These are phyloP conservation scores for Pelargonium cotyledonis DNA, from an alignment of 441 rosid species.

Conservation along the genomic window DNA sequence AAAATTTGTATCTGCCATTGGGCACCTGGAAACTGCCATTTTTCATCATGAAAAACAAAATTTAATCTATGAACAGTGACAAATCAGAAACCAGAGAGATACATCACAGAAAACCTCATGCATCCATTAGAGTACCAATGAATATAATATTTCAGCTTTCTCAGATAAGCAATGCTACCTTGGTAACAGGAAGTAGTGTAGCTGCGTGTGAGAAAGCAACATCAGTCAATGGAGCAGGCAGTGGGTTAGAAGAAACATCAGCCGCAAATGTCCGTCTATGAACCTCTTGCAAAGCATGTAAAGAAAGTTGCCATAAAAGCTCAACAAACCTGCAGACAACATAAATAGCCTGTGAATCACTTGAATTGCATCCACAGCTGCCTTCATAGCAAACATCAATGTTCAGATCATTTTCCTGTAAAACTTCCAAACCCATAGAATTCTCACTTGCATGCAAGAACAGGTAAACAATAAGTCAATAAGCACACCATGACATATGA, in stretches of 20 bases:
- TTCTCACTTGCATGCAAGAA: background rate
- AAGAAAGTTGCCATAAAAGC: conserved; percentile 95
- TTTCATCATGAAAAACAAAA: no score
- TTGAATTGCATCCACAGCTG: background rate
- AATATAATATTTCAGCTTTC: background rate
- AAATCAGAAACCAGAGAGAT: no score
- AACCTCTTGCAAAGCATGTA: conserved; percentile 96
- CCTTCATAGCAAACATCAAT: background rate
- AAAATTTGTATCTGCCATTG: no score
- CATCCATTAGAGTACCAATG: background rate
- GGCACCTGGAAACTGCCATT: no score
- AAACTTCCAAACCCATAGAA: background rate
- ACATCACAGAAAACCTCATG: no score
- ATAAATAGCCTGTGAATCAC: conserved; percentile 7
- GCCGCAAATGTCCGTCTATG: conserved; percentile 85
- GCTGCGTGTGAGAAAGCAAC: conserved; percentile 99
- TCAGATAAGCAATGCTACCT: conserved; percentile 37
- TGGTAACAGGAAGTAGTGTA: conserved; percentile 89
- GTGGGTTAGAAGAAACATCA: conserved; percentile 78
- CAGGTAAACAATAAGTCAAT: background rate
- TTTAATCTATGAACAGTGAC: no score
- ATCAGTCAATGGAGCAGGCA: conserved; percentile 91
- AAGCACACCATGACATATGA: background rate
- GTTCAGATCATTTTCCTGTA: background rate
- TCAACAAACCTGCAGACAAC: conserved; percentile 83